phyloP scores from a whole-genome alignment of 208 protist species.

The Leishmania major region DNA sequence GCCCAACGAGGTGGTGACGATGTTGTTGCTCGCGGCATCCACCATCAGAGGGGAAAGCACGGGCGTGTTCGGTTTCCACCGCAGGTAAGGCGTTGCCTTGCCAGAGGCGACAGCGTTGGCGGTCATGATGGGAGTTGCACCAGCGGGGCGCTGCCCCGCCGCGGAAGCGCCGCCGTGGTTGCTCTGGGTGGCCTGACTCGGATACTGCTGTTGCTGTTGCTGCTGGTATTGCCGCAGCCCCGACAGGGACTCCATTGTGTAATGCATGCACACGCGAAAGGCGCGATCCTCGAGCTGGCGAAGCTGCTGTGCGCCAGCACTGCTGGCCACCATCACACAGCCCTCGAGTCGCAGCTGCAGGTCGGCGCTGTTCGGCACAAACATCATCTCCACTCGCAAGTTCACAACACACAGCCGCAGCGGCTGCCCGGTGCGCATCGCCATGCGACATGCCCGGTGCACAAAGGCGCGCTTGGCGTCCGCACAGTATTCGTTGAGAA shows the following conservation, averaged over 20 bases:
- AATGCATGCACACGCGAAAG: conserved; percentile 72
- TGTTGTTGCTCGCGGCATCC: neutral
- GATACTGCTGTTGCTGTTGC: conserved; percentile 23
- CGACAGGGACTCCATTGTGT: conserved; percentile 33
- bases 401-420: conserved; percentile 63
- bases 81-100: conserved; percentile 6
- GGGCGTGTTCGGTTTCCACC: conserved; percentile 21
- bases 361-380: conserved; percentile 78
- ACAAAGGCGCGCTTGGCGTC: conserved; percentile 84
- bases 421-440: conserved; percentile 43
- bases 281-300: conserved; percentile 58
- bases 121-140: conserved; percentile 2
- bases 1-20: neutral
- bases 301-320: conserved; percentile 31
- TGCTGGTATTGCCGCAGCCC: conserved; percentile 24
- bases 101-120: conserved; percentile 3
- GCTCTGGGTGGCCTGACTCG: conserved; percentile 12
- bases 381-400: conserved; percentile 64
- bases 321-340: conserved; percentile 65
- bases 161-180: conserved; percentile 17
- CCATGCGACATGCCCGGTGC: conserved; percentile 64
- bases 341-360: conserved; percentile 82
- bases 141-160: conserved; percentile 15
- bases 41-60: conserved; percentile 14
- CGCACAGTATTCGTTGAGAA: conserved; percentile 79